These are phyloP conservation scores for Suhomyces atakaporum DNA, from an alignment of 1,139 yeast genomes.

Conservation along the genomic window DNA sequence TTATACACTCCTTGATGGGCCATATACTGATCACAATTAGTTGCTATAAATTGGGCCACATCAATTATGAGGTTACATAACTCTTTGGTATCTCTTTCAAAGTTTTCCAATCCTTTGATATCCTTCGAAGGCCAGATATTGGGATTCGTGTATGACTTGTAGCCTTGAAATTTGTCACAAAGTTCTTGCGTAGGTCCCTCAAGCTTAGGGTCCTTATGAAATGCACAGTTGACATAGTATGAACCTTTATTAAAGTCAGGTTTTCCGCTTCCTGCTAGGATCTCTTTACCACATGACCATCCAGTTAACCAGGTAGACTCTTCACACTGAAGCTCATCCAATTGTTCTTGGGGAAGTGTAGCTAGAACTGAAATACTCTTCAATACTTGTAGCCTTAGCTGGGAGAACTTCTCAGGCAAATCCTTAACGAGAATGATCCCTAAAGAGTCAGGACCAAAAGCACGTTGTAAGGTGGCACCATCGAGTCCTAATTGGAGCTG, in stretches of 20 bases:
- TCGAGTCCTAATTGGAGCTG: slow-evolving; percentile 38
- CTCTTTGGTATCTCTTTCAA: slow-evolving; percentile 39
- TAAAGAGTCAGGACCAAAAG: slow-evolving; percentile 60
- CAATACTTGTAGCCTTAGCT: slow-evolving; percentile 47
- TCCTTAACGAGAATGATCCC: slow-evolving; percentile 53
- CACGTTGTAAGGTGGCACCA: slow-evolving; percentile 36
- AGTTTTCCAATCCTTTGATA: slow-evolving; percentile 24
- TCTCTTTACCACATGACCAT: slow-evolving; percentile 68
- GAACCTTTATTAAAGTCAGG: slow-evolving; percentile 62
- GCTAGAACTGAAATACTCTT: slow-evolving; percentile 50
- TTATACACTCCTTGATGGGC: slow-evolving; percentile 31
- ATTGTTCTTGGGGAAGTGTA: slow-evolving; percentile 34
- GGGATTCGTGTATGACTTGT: slow-evolving; percentile 48
- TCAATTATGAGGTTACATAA: slow-evolving; percentile 51
- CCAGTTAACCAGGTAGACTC: slow-evolving; percentile 58
- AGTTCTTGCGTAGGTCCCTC: slow-evolving; percentile 49
- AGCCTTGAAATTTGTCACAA: slow-evolving; percentile 31
- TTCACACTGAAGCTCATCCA: slow-evolving; percentile 46
- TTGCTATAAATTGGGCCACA: slow-evolving; percentile 53
- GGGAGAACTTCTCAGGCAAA: slow-evolving; percentile 41
- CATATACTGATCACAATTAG: slow-evolving; percentile 53
- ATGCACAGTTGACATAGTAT: slow-evolving; percentile 61
- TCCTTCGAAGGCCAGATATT: slow-evolving; percentile 55
- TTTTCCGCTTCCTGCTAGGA: slow-evolving; percentile 35
- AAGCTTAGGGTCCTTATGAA: slow-evolving; percentile 42